phyloP scores from a whole-genome alignment of 106 monocot genomes.

The Ottelia alismoides region DNA sequence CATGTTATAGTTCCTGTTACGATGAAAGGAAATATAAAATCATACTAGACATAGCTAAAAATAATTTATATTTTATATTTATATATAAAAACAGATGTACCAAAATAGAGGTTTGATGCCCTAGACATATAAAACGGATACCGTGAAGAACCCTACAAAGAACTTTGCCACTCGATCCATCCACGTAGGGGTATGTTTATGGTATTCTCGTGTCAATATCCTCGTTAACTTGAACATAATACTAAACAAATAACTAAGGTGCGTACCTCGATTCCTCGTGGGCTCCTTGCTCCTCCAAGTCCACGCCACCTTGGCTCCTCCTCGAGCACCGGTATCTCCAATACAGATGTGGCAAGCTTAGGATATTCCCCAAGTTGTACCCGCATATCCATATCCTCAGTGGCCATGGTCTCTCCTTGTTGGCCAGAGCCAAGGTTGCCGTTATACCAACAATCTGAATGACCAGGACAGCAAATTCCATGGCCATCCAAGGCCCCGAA shows the following conservation, averaged over 20 bases:
- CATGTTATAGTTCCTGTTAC: no score
- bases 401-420: slow-evolving; percentile 64
- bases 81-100: no score
- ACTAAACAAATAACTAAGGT: background rate
- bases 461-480: slow-evolving; percentile 34
- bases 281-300: slow-evolving; percentile 32
- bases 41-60: no score
- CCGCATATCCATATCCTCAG: slow-evolving; percentile 53
- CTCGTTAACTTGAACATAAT: no score
- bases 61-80: no score
- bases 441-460: slow-evolving; percentile 35
- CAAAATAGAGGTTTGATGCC: no score
- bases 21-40: no score
- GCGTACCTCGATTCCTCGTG: slow-evolving; percentile 38
- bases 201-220: no score
- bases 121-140: no score
- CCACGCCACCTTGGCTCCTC: background rate
- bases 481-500: slow-evolving; percentile 40
- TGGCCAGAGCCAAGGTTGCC: slow-evolving; percentile 18
- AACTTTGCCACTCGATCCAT: no score
- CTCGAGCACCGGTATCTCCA: slow-evolving; percentile 40
- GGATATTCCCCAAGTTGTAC: slow-evolving; percentile 58
- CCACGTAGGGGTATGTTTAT: no score
- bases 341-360: slow-evolving; percentile 61
- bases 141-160: no score